These are phyloP conservation scores for Pythium volutum DNA, from an alignment of 352 stramenopile species.

Conservation along the genomic window DNA sequence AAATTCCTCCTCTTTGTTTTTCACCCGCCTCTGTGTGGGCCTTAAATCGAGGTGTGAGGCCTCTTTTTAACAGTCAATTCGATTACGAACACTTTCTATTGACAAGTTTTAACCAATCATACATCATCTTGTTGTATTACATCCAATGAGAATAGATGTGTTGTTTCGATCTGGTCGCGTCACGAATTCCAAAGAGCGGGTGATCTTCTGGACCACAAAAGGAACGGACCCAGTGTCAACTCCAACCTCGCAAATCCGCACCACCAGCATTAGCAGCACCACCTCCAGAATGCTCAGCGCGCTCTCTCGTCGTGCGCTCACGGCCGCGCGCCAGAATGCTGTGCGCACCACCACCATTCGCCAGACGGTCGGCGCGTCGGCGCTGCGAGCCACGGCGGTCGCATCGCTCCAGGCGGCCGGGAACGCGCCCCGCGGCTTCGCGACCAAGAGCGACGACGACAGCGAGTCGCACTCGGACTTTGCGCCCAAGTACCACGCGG, in stretches of 20 bases:
- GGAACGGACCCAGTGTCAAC: neutral
- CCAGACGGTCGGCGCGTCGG: neutral
- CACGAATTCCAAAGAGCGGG: neutral
- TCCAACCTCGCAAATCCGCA: too few relatives aligned
- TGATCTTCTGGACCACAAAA: neutral
- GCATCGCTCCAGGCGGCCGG: slow-evolving; percentile 1
- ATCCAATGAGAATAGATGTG: too few relatives aligned
- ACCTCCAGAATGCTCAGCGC: slow-evolving; percentile 18
- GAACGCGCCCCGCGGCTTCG: slow-evolving; percentile 29
- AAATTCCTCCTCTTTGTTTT: too few relatives aligned
- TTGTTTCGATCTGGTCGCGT: neutral
- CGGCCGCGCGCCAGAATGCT: slow-evolving; percentile 4
- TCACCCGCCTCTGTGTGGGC: neutral
- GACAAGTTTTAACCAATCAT: slow-evolving; percentile 16
- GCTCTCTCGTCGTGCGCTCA: slow-evolving; percentile 21
- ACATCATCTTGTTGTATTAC: neutral
- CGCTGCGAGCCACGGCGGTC: slow-evolving; percentile 6
- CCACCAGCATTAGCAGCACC: slow-evolving; percentile 3
- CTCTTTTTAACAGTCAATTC: neutral
- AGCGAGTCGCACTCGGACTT: slow-evolving; percentile 88
- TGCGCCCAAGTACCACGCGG: slow-evolving; percentile 81
- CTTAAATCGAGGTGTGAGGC: neutral
- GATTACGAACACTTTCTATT: neutral
- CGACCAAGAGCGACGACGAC: slow-evolving; percentile 35
- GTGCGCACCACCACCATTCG: slow-evolving; percentile 1